phyloP scores from a whole-genome alignment of 805 yeast genomes.

The Lipomyces kockii region DNA sequence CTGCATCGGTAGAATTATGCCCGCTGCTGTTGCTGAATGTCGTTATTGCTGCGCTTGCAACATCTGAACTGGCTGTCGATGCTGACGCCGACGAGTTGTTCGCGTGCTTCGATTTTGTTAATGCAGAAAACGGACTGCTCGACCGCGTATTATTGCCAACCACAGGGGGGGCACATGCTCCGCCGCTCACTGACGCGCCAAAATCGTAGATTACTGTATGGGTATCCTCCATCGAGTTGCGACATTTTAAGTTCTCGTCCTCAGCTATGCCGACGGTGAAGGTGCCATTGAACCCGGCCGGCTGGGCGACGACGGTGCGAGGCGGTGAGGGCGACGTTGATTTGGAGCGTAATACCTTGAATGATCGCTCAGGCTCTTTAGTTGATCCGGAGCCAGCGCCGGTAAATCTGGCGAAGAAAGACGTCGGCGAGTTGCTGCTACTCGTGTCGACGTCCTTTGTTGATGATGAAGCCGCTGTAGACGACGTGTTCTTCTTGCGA shows the following conservation, averaged over 20 bases:
- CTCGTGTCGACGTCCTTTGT: background rate
- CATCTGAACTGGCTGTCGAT: slow-evolving; percentile 1
- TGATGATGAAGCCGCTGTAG: background rate
- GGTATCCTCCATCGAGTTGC: slow-evolving; percentile 94
- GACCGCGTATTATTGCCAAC: background rate
- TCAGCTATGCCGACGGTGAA: slow-evolving; percentile 92
- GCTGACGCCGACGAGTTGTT: background rate
- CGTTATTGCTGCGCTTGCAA: slow-evolving; percentile 2
- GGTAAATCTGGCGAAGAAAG: slow-evolving; percentile 23
- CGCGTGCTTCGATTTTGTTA: background rate
- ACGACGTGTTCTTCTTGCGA: slow-evolving; percentile 2
- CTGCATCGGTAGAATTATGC: slow-evolving; percentile 63
- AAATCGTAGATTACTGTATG: slow-evolving; percentile 91
- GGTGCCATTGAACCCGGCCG: slow-evolving; percentile 52
- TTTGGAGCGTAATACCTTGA: background rate
- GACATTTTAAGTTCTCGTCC: slow-evolving; percentile 75
- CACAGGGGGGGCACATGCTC: background rate
- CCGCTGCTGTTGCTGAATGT: slow-evolving; percentile 16
- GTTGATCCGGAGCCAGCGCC: slow-evolving; percentile 2
- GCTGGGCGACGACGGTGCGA: slow-evolving; percentile 21
- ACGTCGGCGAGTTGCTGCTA: slow-evolving; percentile 9
- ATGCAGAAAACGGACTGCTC: background rate
- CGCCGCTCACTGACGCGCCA: slow-evolving; percentile 58
- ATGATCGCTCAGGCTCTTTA: slow-evolving; percentile 3
- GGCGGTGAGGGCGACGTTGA: slow-evolving; percentile 9